phyloP scores from a whole-genome alignment of 495 filamentous ascomycete species.

The Lasiosphaeriaceae sp. region DNA sequence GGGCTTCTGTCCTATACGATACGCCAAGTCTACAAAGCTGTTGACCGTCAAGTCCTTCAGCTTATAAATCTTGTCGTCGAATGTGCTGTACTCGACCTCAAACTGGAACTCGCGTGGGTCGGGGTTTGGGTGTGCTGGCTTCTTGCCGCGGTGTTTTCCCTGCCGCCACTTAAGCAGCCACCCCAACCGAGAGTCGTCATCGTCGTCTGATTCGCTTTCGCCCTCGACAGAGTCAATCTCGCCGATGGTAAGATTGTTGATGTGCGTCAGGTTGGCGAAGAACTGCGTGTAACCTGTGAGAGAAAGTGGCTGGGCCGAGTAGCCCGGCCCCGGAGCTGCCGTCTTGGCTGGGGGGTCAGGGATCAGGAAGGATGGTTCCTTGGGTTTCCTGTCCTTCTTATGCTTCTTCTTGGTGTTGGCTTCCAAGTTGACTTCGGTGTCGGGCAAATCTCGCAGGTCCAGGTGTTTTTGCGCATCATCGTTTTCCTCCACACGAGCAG shows the following conservation, averaged over 20 bases:
- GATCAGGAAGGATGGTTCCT: constrained; percentile 58
- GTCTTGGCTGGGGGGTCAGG: constrained; percentile 70
- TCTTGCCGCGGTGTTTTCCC: constrained; percentile 57
- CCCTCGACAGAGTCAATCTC: background rate
- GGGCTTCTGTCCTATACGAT: constrained; percentile 60
- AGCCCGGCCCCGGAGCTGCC: constrained; percentile 81
- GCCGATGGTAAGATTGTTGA: constrained; percentile 56
- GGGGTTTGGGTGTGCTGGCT: constrained; percentile 43
- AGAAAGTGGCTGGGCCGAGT: constrained; percentile 78
- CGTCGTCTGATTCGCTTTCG: background rate
- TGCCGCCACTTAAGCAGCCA: constrained; percentile 41
- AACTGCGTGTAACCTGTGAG: constrained; percentile 81
- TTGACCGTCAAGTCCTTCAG: constrained; percentile 82
- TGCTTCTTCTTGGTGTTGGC: constrained; percentile 35
- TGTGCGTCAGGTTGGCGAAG: constrained; percentile 83
- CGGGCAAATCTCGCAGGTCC: constrained; percentile 15
- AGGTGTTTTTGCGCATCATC: constrained; percentile 16
- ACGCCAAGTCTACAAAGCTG: constrained; percentile 74
- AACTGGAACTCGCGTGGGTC: constrained; percentile 64
- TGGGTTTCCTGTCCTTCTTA: constrained; percentile 50
- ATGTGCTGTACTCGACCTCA: constrained; percentile 84
- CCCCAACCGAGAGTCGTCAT: constrained; percentile 19
- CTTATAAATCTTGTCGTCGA: constrained; percentile 66
- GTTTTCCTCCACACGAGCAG: background rate
- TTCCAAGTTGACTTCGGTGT: background rate